Evolutionary conservation across 257 asterid species (phyloP).

Genomic region (Agastache rugosa): DNA sequence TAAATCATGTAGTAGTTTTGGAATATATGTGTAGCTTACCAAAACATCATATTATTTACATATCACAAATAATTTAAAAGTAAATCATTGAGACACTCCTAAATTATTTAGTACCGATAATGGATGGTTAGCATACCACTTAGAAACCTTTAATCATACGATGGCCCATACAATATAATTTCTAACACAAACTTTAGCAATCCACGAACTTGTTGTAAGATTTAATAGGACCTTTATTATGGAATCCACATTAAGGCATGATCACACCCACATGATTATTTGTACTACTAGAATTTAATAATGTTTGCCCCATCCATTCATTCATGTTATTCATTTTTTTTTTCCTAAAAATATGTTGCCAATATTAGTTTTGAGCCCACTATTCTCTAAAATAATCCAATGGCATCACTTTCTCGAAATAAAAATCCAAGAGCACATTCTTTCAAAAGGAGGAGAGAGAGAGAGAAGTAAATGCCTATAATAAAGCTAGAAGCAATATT

Average conservation of each 20-base stretch:
- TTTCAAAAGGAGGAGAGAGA: no score
- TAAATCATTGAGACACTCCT: background rate
- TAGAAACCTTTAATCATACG: constrained; percentile 20
- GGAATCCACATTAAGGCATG: constrained; percentile 29
- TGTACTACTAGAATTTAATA: constrained; percentile 18
- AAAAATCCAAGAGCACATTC: background rate
- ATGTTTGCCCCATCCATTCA: constrained; percentile 20
- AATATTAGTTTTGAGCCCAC: background rate
- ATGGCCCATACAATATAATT: constrained; percentile 1
- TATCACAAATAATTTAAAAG: background rate
- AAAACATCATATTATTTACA: background rate
- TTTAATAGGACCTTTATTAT: constrained; percentile 11
- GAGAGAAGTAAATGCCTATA: no score
- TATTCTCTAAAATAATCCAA: background rate
- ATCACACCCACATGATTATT: constrained; percentile 24
- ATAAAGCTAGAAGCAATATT: no score
- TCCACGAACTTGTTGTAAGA: background rate
- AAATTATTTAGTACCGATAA: constrained; percentile 1
- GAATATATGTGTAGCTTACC: no score
- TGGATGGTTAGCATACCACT: constrained; percentile 9
- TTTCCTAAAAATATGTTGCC: background rate
- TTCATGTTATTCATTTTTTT: background rate
- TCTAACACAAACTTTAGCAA: constrained; percentile 7
- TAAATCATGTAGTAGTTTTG: no score
- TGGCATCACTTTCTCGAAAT: background rate